phyloP scores from a whole-genome alignment of 164 flowering plant species.

The Dillenia suffruticosa region DNA sequence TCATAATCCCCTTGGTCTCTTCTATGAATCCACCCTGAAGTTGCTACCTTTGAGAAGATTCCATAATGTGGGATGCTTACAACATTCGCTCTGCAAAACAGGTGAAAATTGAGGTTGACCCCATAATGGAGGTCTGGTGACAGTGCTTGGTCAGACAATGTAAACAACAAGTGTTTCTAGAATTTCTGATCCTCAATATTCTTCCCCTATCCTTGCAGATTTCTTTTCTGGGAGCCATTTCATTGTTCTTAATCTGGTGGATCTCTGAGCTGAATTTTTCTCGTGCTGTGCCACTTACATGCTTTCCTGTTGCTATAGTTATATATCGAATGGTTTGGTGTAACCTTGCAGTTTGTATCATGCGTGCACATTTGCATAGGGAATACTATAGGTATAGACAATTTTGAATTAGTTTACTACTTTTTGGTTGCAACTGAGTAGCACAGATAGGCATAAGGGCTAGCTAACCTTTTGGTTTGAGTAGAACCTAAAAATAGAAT shows the following conservation, averaged over 20 bases:
- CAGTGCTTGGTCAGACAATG: conserved; percentile 14
- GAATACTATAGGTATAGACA: too few species aligned
- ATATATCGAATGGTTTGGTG: conserved; percentile 7
- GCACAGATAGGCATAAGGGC: too few species aligned
- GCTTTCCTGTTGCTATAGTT: conserved; percentile 23
- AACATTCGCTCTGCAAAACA: too few species aligned
- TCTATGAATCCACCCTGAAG: too few species aligned
- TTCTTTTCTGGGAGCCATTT: conserved; percentile 36
- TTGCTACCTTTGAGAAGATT: too few species aligned
- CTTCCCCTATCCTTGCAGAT: conserved; percentile 45
- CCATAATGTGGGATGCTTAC: too few species aligned
- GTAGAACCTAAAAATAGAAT: too few species aligned
- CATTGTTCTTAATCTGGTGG: conserved; percentile 26
- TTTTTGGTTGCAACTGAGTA: too few species aligned
- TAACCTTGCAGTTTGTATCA: not conserved
- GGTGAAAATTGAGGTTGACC: not conserved
- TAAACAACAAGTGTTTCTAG: conserved; percentile 7
- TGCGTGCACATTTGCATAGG: too few species aligned
- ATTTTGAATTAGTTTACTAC: too few species aligned
- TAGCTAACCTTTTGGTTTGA: too few species aligned
- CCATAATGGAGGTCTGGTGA: not conserved
- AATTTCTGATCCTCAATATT: conserved; percentile 32
- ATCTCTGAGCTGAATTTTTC: conserved; percentile 33
- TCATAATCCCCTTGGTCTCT: too few species aligned
- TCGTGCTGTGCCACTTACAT: conserved; percentile 23